Conservation (phyloP, 345 rosid genomes). For the Eucalyptus victrix region DNA sequence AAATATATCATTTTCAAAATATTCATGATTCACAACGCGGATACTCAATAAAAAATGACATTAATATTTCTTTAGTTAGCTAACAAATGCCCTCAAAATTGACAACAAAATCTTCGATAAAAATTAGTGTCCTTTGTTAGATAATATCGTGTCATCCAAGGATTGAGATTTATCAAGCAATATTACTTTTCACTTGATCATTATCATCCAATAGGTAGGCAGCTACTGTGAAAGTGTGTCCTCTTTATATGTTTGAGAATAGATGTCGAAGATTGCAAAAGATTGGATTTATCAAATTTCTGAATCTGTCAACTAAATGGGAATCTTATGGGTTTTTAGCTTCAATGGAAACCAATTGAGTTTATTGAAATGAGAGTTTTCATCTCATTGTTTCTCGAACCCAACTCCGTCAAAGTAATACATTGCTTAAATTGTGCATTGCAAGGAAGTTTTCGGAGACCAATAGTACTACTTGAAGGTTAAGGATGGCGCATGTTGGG, state of each 20-base stretch:
- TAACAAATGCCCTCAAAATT: background rate
- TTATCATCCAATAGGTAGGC: background rate
- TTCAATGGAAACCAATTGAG: background rate
- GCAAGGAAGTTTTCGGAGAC: background rate
- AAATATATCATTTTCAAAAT: background rate
- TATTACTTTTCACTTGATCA: background rate
- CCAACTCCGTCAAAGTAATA: background rate
- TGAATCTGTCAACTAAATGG: background rate
- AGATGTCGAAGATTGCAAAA: background rate
- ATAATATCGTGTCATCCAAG: background rate
- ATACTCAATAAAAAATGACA: background rate
- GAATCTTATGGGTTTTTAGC: accelerated
- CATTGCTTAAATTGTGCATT: background rate
- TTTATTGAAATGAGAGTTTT: background rate
- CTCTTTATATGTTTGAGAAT: background rate
- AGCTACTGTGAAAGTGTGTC: background rate
- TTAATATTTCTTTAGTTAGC: background rate
- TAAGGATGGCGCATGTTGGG: background rate
- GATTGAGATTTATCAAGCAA: background rate
- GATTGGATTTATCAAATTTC: background rate
- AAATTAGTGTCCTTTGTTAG: background rate
- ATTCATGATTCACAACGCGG: background rate
- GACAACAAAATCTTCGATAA: background rate
- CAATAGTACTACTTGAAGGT: background rate
- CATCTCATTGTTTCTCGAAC: background rate